These are phyloP conservation scores for Eucommia ulmoides DNA, from an alignment of 257 asterid species.

Conservation along the genomic window DNA sequence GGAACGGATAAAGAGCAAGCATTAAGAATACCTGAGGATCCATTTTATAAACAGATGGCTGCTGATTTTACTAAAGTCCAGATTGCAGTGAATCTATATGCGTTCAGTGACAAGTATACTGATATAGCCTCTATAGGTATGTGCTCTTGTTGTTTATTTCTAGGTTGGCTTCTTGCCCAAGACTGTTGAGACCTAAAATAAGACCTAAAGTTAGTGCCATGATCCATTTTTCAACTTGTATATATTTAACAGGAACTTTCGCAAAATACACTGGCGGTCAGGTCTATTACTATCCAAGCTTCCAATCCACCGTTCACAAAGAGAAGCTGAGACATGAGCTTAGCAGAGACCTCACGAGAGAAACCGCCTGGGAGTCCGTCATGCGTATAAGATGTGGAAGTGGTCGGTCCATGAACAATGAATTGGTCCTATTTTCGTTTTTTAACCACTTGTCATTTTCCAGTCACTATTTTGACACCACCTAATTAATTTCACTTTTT, in stretches of 20 bases:
- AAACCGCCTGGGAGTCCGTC: conserved; percentile 99
- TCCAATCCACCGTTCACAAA: conserved; percentile 51
- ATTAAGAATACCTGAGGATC: conserved; percentile 84
- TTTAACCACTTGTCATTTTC: not conserved
- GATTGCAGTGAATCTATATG: conserved; percentile 86
- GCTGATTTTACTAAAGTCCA: conserved; percentile 97
- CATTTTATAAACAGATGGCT: conserved; percentile 99
- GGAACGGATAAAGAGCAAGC: conserved; percentile 91
- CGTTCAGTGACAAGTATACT: conserved; percentile 82
- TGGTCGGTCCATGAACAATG: conserved; percentile 61
- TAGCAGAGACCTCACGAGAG: conserved; percentile 87
- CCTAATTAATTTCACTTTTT: conserved; percentile 7
- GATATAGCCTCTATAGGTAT: conserved; percentile 92
- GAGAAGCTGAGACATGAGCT: conserved; percentile 81
- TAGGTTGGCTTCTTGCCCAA: not conserved
- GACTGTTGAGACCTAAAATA: not conserved
- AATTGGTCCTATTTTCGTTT: not conserved
- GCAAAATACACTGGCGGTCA: conserved; percentile 99
- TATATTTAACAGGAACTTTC: conserved; percentile 54
- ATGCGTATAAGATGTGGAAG: conserved; percentile 98
- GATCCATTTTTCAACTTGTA: conserved; percentile 1
- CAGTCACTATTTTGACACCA: not conserved
- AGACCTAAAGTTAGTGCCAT: too few species aligned
- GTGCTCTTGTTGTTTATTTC: conserved; percentile 5
- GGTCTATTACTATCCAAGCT: conserved; percentile 86